These are phyloP conservation scores for Mitragyna speciosa DNA, from an alignment of 257 asterid genomes.

Conservation along the genomic window DNA sequence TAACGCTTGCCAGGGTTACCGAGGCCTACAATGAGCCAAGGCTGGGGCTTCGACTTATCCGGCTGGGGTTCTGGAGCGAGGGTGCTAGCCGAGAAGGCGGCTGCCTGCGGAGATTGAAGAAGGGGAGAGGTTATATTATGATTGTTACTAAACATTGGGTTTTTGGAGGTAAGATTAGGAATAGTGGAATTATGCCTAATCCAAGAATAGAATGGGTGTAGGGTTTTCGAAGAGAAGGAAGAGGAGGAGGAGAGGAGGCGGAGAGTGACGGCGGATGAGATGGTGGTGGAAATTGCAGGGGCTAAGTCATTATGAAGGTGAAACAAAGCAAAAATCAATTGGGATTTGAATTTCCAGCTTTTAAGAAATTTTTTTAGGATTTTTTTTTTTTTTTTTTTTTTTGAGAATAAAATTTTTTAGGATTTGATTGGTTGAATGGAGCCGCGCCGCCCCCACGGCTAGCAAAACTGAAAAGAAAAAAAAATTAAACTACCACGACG, in stretches of 20 bases:
- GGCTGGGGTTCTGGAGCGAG: conserved; percentile 19
- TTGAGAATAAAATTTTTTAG: too few species aligned
- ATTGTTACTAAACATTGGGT: conserved; percentile 26
- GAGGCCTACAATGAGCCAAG: conserved; percentile 96
- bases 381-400: too few species aligned
- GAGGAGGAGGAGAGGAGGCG: conserved; percentile 27
- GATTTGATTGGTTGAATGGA: neutral
- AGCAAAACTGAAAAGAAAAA: too few species aligned
- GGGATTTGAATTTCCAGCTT: neutral
- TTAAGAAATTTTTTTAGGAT: too few species aligned
- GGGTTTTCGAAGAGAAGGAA: conserved; percentile 27
- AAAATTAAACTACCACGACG: neutral
- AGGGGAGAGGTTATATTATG: neutral
- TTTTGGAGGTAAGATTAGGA: conserved; percentile 9
- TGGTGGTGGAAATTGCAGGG: conserved; percentile 28
- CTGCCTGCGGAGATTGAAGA: neutral
- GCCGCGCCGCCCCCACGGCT: neutral
- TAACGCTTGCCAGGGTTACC: conserved; percentile 98
- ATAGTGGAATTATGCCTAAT: conserved; percentile 15
- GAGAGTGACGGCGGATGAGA: conserved; percentile 17
- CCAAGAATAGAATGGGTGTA: conserved; percentile 18
- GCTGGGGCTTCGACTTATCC: conserved; percentile 44
- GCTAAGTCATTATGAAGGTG: conserved; percentile 15
- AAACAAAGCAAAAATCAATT: neutral
- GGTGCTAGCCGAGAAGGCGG: neutral